Evolutionary conservation across 1,284 basidiomycete species (phyloP).

Genomic region (Ustilago vetiveriae): DNA sequence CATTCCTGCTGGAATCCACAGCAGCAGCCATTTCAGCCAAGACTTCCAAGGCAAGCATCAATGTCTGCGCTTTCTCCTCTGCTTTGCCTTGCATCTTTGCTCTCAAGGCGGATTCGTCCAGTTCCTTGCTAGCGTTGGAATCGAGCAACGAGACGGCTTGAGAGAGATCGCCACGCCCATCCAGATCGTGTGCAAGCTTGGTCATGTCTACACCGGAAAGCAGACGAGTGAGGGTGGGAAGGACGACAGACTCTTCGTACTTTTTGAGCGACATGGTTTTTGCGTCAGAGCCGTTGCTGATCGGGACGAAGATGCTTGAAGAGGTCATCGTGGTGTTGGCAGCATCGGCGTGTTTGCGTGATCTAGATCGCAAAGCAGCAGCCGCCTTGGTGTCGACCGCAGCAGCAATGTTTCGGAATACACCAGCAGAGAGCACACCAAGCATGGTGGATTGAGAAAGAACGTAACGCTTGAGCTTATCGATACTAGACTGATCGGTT

Average conservation of each 20-base stretch:
- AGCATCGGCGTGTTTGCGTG: constrained; percentile 11
- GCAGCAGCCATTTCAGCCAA: constrained; percentile 54
- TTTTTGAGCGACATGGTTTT: constrained; percentile 6
- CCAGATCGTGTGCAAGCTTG: constrained; percentile 32
- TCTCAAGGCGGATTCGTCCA: constrained; percentile 21
- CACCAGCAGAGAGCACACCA: constrained; percentile 39
- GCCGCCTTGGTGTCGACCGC: constrained; percentile 25
- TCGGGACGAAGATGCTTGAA: constrained; percentile 28
- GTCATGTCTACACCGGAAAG: constrained; percentile 29
- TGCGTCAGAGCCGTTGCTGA: background rate
- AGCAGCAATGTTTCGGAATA: constrained; percentile 43
- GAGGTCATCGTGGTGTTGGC: constrained; percentile 13
- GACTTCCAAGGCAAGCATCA: constrained; percentile 58
- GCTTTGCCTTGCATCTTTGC: constrained; percentile 43
- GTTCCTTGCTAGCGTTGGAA: constrained; percentile 2
- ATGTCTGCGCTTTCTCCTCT: constrained; percentile 49
- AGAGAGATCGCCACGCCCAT: constrained; percentile 22
- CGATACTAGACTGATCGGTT: constrained; percentile 22
- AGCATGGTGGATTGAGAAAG: constrained; percentile 49
- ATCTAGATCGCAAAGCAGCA: constrained; percentile 4
- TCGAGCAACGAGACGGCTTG: constrained; percentile 20
- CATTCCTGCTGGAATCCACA: constrained; percentile 19
- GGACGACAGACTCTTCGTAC: constrained; percentile 32
- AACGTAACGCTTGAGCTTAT: constrained; percentile 46
- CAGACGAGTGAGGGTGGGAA: constrained; percentile 25